Base-by-base conservation (phyloP, 1,284 basidiomycete genomes). In the Spongiforma sp. region DNA sequence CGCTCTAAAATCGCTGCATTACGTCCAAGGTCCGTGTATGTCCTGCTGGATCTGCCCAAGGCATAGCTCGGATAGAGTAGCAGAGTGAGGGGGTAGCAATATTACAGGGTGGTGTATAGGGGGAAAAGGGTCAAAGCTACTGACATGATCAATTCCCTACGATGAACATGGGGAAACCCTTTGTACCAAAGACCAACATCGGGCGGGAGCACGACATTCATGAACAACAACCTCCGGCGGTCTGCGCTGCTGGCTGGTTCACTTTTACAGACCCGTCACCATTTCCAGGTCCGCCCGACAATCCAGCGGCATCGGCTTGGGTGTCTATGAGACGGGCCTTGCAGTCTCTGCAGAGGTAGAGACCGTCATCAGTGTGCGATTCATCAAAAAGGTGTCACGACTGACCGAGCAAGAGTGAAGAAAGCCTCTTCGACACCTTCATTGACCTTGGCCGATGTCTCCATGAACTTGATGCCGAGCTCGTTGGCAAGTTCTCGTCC, bases 371-470 rank as follows among this genome's bases (percentile, higher is more conserved):
- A 46, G 33, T 8, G 5, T 1, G n/a, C 28, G 26, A 48, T 39
- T 17, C n/a, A n/a, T 46, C 30, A 15, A 19, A 57, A 19, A 5
- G 10, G 24, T 41, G 33, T n/a, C n/a, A n/a, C 14, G 59, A 79
- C 90, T 69, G 64, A 96, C 95, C 96, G 88, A 41, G 98, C 97
- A 63, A 99, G 86, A 17, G 93, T 94, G 81, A 99, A 99, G 86
- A 99, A 99, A 4, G 98, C 97, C 73, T 99, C 96, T 81, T 99
- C 98, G 26, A 99, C 98, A 68, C 96, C 96, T 66, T 98, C 93
- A 79, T 99, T 99, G 59, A 94, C 87, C 85, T 99, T 99, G 60
- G 98, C 98, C 36, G 93, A 96, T 10, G 98, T 99, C 84, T 99
- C 98, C 86, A 99, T 93, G 80, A 99, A 99, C 75, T 89, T 90